Evolutionary conservation across 768 basidiomycete genomes (phyloP).

Genomic region (Boletus subparvulus): DNA sequence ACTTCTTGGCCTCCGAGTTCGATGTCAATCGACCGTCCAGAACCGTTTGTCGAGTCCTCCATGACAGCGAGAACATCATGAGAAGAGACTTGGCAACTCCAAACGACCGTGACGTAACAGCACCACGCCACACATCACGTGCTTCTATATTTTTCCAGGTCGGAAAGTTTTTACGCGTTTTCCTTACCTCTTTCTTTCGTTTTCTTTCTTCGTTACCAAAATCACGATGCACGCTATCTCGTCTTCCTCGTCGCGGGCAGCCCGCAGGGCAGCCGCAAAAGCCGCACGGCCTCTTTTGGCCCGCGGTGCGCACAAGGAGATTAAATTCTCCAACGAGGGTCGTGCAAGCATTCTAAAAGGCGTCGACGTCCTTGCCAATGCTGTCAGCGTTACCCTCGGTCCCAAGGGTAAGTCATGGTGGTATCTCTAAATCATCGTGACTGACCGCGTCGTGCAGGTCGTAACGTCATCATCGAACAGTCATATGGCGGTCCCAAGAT

Average conservation of each 20-base stretch:
- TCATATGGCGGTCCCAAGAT: slow-evolving; percentile 88
- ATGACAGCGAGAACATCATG: slow-evolving; percentile 6
- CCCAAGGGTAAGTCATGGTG: slow-evolving; percentile 66
- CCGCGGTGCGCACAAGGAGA: slow-evolving; percentile 90
- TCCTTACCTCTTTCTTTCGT: no score
- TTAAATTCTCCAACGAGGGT: slow-evolving; percentile 95
- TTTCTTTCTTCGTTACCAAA: slow-evolving; percentile 10
- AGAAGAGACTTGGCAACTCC: no score
- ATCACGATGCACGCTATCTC: slow-evolving; percentile 69
- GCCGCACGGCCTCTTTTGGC: slow-evolving; percentile 52
- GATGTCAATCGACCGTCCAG: slow-evolving; percentile 58
- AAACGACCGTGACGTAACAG: no score
- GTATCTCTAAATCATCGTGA: not conserved
- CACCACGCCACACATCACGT: no score
- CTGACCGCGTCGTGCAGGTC: slow-evolving; percentile 47
- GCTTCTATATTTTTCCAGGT: no score
- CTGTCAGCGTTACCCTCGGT: slow-evolving; percentile 93
- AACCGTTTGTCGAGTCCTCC: slow-evolving; percentile 15
- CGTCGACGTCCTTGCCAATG: slow-evolving; percentile 95
- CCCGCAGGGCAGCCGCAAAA: slow-evolving; percentile 65
- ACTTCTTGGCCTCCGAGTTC: slow-evolving; percentile 82
- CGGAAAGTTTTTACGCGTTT: no score
- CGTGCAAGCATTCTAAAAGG: slow-evolving; percentile 91
- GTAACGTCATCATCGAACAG: slow-evolving; percentile 98
- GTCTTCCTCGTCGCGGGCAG: slow-evolving; percentile 58